A percentile compares a stretch with the other conserved stretches of the same genome.
Evolutionary conservation across 2,329 filamentous ascomycete species (phyloP).

Genomic region (Ambrosiella cleistominuta): DNA sequence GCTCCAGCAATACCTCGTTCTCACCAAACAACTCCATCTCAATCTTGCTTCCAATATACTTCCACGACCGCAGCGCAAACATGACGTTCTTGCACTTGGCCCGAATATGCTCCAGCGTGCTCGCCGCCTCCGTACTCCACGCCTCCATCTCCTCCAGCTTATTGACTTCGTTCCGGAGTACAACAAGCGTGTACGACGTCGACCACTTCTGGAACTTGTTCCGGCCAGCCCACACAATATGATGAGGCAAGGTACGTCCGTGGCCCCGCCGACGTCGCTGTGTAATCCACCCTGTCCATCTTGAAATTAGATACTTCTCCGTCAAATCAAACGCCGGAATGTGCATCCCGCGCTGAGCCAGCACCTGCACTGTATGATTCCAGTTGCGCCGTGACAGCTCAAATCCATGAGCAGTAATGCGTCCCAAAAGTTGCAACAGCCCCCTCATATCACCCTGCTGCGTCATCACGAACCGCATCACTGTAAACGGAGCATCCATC

Average conservation of each 20-base stretch:
- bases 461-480: constrained; percentile 30
- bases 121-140: constrained; percentile 31
- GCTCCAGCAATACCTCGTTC: not conserved
- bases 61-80: constrained; percentile 17
- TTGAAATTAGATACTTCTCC: constrained; percentile 60
- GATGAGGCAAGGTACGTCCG: constrained; percentile 13
- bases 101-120: constrained; percentile 13
- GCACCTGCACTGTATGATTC: constrained; percentile 57
- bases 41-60: constrained; percentile 5
- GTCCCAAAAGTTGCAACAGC: constrained; percentile 32
- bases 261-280: constrained; percentile 18
- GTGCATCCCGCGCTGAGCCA: constrained; percentile 42
- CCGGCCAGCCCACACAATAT: constrained; percentile 19
- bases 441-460: constrained; percentile 25
- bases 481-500: constrained; percentile 27
- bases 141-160: constrained; percentile 29
- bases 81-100: constrained; percentile 22
- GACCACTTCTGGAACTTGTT: constrained; percentile 22
- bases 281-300: constrained; percentile 57
- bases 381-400: constrained; percentile 58
- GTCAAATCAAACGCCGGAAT: constrained; percentile 55
- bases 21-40: constrained; percentile 13
- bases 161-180: constrained; percentile 32
- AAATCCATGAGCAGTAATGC: constrained; percentile 52
- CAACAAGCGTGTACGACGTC: constrained; percentile 28